phyloP scores from a whole-genome alignment of 1,284 basidiomycete genomes.

The Moniliophthora roreri region DNA sequence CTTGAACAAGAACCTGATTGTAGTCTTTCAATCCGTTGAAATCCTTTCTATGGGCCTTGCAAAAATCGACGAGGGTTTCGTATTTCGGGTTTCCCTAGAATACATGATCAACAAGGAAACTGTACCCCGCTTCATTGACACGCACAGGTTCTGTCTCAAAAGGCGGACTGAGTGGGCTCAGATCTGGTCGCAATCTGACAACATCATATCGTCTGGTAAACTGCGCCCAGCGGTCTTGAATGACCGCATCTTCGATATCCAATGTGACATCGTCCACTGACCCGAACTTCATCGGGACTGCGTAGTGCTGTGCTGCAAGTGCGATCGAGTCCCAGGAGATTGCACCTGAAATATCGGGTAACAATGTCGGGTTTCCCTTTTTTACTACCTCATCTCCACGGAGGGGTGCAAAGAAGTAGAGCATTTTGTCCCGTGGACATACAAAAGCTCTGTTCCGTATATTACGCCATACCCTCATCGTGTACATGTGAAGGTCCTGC shows the following conservation, averaged over 20 bases:
- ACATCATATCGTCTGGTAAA: conserved; percentile 70
- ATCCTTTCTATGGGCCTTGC: conserved; percentile 54
- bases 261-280: conserved; percentile 39
- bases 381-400: conserved; percentile 30
- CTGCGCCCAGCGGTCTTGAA: conserved; percentile 76
- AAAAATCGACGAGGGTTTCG: conserved; percentile 62
- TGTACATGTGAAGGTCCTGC: conserved; percentile 57
- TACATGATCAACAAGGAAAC: conserved; percentile 10
- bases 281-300: conserved; percentile 46
- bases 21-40: conserved; percentile 62
- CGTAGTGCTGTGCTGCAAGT: conserved; percentile 49
- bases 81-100: conserved; percentile 57
- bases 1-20: conserved; percentile 72
- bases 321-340: conserved; percentile 68
- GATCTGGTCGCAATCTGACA: conserved; percentile 55
- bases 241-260: conserved; percentile 57
- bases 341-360: conserved; percentile 39
- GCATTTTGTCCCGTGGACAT: conserved; percentile 50
- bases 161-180: conserved; percentile 71
- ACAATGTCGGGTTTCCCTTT: conserved; percentile 24
- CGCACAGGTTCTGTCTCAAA: conserved; percentile 33
- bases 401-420: conserved; percentile 68
- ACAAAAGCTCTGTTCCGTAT: conserved; percentile 66
- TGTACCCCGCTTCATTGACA: conserved; percentile 2
- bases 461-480: conserved; percentile 57